phyloP scores from a whole-genome alignment of 495 filamentous ascomycete genomes.

The Aspergillus biplanus region DNA sequence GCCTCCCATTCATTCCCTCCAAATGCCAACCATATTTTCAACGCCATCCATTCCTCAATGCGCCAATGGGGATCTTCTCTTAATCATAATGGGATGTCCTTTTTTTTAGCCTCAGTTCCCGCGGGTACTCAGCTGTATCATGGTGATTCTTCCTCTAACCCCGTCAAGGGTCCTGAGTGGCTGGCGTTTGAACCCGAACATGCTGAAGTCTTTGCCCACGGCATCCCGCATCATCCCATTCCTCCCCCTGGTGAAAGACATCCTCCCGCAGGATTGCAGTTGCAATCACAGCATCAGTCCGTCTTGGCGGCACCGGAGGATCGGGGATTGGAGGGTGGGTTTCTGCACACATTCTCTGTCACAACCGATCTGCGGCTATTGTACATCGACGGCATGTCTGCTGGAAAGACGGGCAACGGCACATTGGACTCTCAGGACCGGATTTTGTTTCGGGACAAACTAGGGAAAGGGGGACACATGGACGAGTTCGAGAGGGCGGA shows the following conservation, averaged over 20 bases:
- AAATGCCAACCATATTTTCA: slow-evolving; percentile 68
- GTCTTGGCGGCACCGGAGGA: slow-evolving; percentile 2
- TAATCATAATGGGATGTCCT: slow-evolving; percentile 71
- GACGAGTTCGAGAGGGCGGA: slow-evolving; percentile 51
- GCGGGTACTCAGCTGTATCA: slow-evolving; percentile 65
- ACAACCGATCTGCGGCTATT: slow-evolving; percentile 54
- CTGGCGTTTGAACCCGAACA: slow-evolving; percentile 73
- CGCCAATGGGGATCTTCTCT: slow-evolving; percentile 71
- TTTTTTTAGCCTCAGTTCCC: slow-evolving; percentile 62
- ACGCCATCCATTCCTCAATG: slow-evolving; percentile 66
- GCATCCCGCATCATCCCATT: slow-evolving; percentile 23
- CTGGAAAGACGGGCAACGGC: slow-evolving; percentile 58
- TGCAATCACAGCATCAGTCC: slow-evolving; percentile 3
- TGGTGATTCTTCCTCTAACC: slow-evolving; percentile 44
- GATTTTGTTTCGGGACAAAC: slow-evolving; percentile 40
- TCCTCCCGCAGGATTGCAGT: not conserved
- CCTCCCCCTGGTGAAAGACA: slow-evolving; percentile 12
- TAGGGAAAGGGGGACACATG: slow-evolving; percentile 11
- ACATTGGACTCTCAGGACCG: slow-evolving; percentile 62
- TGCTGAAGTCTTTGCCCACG: slow-evolving; percentile 56
- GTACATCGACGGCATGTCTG: slow-evolving; percentile 64
- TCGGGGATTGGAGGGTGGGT: slow-evolving; percentile 38
- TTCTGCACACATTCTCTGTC: slow-evolving; percentile 56
- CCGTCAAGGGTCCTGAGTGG: slow-evolving; percentile 62
- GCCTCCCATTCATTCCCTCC: slow-evolving; percentile 7